Evolutionary conservation across 2,329 filamentous ascomycete species (phyloP).

Genomic region (Botrytis medusae): DNA sequence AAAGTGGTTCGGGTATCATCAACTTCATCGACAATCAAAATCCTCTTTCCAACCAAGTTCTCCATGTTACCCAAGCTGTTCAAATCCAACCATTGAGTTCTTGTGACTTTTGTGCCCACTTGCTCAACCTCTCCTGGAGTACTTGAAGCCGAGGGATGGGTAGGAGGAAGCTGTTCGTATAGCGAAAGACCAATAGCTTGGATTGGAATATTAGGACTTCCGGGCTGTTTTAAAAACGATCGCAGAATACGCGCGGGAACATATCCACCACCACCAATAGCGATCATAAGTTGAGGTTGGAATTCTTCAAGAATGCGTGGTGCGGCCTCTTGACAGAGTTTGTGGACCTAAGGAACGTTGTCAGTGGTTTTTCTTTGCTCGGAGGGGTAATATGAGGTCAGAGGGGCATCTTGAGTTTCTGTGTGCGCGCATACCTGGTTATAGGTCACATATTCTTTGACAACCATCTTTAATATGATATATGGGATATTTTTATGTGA

Average conservation of each 20-base stretch:
- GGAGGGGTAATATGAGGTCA: constrained; percentile 21
- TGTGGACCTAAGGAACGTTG: constrained; percentile 71
- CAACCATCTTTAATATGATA: constrained; percentile 56
- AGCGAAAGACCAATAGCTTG: constrained; percentile 98
- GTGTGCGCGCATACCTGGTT: constrained; percentile 68
- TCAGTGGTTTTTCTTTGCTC: constrained; percentile 28
- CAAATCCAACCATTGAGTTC: constrained; percentile 97
- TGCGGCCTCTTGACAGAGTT: constrained; percentile 88
- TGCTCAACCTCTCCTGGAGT: constrained; percentile 57
- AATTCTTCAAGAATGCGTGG: constrained; percentile 78
- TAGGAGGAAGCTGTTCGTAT: constrained; percentile 75
- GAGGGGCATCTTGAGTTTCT: constrained; percentile 8
- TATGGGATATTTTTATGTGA: not conserved
- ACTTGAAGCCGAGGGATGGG: constrained; percentile 51
- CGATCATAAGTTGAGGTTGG: constrained; percentile 95
- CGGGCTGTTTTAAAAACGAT: constrained; percentile 91
- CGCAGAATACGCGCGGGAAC: constrained; percentile 95
- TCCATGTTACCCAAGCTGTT: constrained; percentile 78
- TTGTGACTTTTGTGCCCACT: constrained; percentile 89
- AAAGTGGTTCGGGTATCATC: constrained; percentile 93
- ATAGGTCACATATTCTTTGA: constrained; percentile 89
- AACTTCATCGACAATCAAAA: constrained; percentile 92
- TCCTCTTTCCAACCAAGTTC: constrained; percentile 85
- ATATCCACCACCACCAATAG: constrained; percentile 96
- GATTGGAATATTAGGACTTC: constrained; percentile 92